Evolutionary conservation across 352 stramenopile genomes (phyloP).

Genomic region (Pythium vanterpoolii): DNA sequence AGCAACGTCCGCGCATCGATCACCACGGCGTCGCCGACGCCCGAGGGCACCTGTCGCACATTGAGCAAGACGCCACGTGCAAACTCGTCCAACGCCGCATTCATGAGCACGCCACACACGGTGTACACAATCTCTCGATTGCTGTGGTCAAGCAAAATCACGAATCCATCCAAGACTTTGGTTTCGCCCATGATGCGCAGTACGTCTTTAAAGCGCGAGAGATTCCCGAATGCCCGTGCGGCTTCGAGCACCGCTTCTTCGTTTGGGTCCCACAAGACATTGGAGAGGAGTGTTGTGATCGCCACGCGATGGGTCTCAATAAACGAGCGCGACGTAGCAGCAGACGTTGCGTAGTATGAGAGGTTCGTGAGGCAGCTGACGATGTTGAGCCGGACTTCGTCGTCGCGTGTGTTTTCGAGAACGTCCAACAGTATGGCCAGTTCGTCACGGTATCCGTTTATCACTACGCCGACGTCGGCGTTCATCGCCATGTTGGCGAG

Average conservation of each 20-base stretch:
- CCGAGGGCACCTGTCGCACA: conserved; percentile 20
- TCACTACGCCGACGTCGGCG: conserved; percentile 38
- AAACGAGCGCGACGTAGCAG: conserved; percentile 22
- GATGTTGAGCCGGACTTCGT: conserved; percentile 88
- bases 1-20: conserved; percentile 46
- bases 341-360: conserved; percentile 61
- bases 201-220: conserved; percentile 73
- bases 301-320: conserved; percentile 41
- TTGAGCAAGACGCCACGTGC: conserved; percentile 34
- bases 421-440: conserved; percentile 43
- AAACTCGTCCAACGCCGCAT: conserved; percentile 53
- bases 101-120: conserved; percentile 83
- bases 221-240: conserved; percentile 80
- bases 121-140: conserved; percentile 79
- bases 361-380: conserved; percentile 88
- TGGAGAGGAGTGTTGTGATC: conserved; percentile 36
- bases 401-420: conserved; percentile 41
- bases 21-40: conserved; percentile 7
- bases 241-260: conserved; percentile 84
- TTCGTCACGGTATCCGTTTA: conserved; percentile 33
- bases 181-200: conserved; percentile 43
- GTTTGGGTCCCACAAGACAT: conserved; percentile 67
- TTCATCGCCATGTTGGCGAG: conserved; percentile 85
- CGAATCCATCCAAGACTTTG: conserved; percentile 67
- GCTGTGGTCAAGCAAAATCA: conserved; percentile 74